Evolutionary conservation across 2,329 filamentous ascomycete species (phyloP).

Genomic region (Davidsoniella eucalypti): DNA sequence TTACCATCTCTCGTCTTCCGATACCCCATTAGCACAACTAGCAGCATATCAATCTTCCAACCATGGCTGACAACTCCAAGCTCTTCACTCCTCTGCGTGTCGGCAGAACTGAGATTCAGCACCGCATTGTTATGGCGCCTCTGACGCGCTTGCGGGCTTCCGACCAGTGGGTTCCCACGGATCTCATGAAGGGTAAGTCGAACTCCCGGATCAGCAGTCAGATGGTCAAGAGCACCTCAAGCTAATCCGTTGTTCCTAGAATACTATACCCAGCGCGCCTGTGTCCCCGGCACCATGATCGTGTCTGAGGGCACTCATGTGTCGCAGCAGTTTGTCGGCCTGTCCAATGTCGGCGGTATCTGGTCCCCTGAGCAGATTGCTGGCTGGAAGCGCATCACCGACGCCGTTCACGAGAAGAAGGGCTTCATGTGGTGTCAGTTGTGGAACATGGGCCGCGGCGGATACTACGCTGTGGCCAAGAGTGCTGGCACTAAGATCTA

Average conservation of each 20-base stretch:
- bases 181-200: conserved; percentile 22
- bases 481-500: conserved; percentile 5
- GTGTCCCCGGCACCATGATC: conserved; percentile 26
- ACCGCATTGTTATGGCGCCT: conserved; percentile 37
- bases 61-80: conserved; percentile 14
- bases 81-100: conserved; percentile 29
- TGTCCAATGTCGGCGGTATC: conserved; percentile 37
- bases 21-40: neutral
- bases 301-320: conserved; percentile 30
- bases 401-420: conserved; percentile 45
- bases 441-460: conserved; percentile 45
- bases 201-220: neutral
- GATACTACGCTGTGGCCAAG: conserved; percentile 26
- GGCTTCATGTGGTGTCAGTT: conserved; percentile 47
- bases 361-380: conserved; percentile 38
- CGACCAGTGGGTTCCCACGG: conserved; percentile 19
- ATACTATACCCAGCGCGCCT: conserved; percentile 30
- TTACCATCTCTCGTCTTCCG: neutral
- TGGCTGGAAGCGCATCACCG: conserved; percentile 43
- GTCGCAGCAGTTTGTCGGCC: conserved; percentile 21
- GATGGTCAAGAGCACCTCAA: neutral
- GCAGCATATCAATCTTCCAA: neutral
- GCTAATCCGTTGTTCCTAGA: conserved; percentile 14
- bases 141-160: conserved; percentile 37
- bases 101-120: conserved; percentile 24